These are phyloP conservation scores for Cyberlindnera mississippiensis DNA, from an alignment of 805 yeast genomes.

Conservation along the genomic window DNA sequence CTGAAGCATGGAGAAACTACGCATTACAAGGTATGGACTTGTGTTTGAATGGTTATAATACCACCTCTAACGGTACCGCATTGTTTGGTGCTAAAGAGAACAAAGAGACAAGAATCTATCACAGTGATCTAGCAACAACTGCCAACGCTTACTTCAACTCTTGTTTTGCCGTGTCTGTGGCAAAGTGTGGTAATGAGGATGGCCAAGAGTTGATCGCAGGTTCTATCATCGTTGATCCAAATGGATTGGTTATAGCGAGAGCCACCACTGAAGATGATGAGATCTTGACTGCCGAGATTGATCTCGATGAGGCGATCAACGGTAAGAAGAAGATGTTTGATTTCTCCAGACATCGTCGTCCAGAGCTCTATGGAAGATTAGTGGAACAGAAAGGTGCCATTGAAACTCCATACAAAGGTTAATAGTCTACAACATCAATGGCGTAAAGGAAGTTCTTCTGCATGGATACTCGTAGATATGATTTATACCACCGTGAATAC, in stretches of 20 bases:
- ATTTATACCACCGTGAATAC: too few species aligned
- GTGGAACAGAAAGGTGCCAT: slow-evolving; percentile 29
- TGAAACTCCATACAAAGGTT: slow-evolving; percentile 19
- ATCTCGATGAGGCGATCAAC: slow-evolving; percentile 33
- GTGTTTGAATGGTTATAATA: slow-evolving; percentile 36
- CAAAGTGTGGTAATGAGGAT: slow-evolving; percentile 36
- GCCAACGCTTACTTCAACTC: slow-evolving; percentile 35
- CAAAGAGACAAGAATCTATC: slow-evolving; percentile 30
- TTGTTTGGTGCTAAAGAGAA: slow-evolving; percentile 32
- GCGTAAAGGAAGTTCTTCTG: too few species aligned
- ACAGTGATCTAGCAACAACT: slow-evolving; percentile 33
- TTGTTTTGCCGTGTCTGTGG: slow-evolving; percentile 33
- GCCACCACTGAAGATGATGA: slow-evolving; percentile 35
- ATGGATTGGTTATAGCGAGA: slow-evolving; percentile 32
- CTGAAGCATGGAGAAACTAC: slow-evolving; percentile 38
- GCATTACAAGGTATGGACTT: slow-evolving; percentile 39
- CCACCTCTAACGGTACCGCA: slow-evolving; percentile 34
- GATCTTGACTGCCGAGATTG: slow-evolving; percentile 31
- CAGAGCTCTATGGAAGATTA: slow-evolving; percentile 31
- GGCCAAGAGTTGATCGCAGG: slow-evolving; percentile 35
- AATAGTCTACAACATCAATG: background rate
- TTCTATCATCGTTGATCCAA: slow-evolving; percentile 35
- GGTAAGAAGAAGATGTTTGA: slow-evolving; percentile 36
- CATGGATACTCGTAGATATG: too few species aligned
- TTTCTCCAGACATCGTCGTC: slow-evolving; percentile 36